These are phyloP conservation scores for Inosperma sp. DNA, from an alignment of 768 basidiomycete species.

Conservation along the genomic window DNA sequence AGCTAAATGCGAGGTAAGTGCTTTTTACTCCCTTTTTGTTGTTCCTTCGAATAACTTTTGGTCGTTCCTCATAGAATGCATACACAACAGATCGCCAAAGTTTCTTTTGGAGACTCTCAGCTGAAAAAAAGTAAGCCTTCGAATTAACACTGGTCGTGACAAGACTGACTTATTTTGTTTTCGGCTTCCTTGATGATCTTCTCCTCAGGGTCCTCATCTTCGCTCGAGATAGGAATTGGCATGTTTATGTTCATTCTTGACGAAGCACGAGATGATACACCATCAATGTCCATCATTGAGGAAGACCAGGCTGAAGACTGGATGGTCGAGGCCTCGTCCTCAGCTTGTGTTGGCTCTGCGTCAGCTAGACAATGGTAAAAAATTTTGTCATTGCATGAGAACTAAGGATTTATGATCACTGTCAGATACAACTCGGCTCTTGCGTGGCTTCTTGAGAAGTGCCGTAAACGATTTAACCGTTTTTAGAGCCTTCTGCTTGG, in stretches of 20 bases:
- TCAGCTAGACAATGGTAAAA: background rate
- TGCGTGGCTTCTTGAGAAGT: constrained; percentile 2
- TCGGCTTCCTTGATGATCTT: constrained; percentile 3
- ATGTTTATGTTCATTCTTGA: constrained; percentile 1
- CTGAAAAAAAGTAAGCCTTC: constrained; percentile 5
- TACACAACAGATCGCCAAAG: constrained; percentile 1
- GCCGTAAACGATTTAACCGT: constrained; percentile 1
- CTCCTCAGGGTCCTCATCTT: constrained; percentile 1
- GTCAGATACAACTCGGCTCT: background rate
- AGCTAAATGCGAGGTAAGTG: constrained; percentile 3
- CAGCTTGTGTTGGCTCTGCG: constrained; percentile 3
- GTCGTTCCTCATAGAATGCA: constrained; percentile 1
- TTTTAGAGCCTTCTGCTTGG: constrained; percentile 1
- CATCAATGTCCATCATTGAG: background rate
- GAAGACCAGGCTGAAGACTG: constrained; percentile 4
- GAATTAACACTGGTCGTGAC: background rate
- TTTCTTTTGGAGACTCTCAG: constrained; percentile 3
- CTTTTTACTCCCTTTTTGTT: constrained; percentile 1
- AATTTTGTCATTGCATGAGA: background rate
- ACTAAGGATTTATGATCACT: constrained; percentile 3
- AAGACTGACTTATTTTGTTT: constrained; percentile 3
- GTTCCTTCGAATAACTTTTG: constrained; percentile 1
- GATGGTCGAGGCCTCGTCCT: constrained; percentile 3
- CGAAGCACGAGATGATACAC: background rate
- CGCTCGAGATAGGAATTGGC: constrained; percentile 1